Conservation (phyloP, 805 yeast genomes). For the Saturnispora zaruensis region DNA sequence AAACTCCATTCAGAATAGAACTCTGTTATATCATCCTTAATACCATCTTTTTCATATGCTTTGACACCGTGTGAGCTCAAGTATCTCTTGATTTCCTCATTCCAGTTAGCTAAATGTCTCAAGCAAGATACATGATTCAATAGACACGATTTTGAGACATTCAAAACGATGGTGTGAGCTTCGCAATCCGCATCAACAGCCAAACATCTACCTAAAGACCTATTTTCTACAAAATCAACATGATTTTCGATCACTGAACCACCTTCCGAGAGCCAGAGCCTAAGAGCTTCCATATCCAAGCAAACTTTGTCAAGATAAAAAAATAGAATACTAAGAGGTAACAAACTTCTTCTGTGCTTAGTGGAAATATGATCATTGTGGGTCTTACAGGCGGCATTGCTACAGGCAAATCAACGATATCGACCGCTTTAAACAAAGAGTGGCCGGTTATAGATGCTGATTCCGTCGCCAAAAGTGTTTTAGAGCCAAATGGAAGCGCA, state of each 20-base stretch:
- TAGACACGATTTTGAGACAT: conserved; percentile 49
- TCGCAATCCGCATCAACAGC: conserved; percentile 33
- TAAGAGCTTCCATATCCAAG: not conserved
- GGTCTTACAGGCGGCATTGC: conserved; percentile 99
- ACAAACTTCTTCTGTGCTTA: not conserved
- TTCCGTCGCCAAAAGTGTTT: conserved; percentile 75
- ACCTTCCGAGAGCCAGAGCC: not conserved
- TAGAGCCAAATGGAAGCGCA: conserved; percentile 69
- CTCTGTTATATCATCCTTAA: conserved; percentile 1
- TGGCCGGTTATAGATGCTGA: conserved; percentile 83
- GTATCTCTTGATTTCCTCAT: conserved; percentile 4
- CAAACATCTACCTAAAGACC: conserved; percentile 57
- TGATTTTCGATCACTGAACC: conserved; percentile 8
- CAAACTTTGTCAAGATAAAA: not conserved
- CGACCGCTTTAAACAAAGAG: conserved; percentile 42
- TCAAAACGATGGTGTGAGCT: conserved; percentile 38
- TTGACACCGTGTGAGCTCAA: not conserved
- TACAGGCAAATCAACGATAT: conserved; percentile 92
- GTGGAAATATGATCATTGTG: conserved; percentile 61
- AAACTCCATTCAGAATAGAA: conserved; percentile 15
- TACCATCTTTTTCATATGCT: not conserved
- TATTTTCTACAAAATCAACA: conserved; percentile 34
- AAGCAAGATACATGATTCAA: conserved; percentile 50
- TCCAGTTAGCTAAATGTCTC: conserved; percentile 30
- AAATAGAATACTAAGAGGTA: not conserved